Evolutionary conservation across 2,329 filamentous ascomycete species (phyloP).

Genomic region (Aspergillus luchuensis): DNA sequence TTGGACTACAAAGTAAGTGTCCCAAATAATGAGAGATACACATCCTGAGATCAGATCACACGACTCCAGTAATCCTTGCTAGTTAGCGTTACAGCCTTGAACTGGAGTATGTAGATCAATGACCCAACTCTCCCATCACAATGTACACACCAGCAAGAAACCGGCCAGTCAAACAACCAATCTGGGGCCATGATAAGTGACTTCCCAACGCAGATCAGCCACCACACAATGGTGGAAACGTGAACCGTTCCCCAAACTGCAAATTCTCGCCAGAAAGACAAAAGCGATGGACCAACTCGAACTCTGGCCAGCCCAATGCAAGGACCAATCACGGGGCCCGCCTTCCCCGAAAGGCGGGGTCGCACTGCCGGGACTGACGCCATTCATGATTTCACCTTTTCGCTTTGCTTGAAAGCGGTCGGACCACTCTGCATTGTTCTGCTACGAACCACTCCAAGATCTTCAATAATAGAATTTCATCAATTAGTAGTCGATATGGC

Average conservation of each 20-base stretch:
- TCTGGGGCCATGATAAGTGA: not conserved
- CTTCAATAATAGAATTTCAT: not conserved
- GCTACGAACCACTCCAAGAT: not conserved
- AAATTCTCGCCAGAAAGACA: not conserved
- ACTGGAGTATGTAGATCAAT: not conserved
- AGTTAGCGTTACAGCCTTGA: not conserved
- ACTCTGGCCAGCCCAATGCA: constrained; percentile 7
- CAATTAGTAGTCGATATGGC: not conserved
- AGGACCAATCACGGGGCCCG: constrained; percentile 16
- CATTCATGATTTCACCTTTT: constrained; percentile 23
- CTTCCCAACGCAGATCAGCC: not conserved
- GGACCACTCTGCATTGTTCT: not conserved
- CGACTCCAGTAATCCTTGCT: not conserved
- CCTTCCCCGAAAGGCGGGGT: constrained; percentile 18
- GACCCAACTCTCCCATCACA: not conserved
- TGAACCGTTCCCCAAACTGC: not conserved
- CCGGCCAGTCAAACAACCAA: not conserved
- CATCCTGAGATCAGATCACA: not conserved
- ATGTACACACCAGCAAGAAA: not conserved
- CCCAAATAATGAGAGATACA: not conserved
- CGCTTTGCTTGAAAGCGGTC: constrained; percentile 5
- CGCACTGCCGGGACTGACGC: constrained; percentile 22
- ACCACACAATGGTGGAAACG: not conserved
- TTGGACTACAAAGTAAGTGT: not conserved
- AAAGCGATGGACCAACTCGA: not conserved